Conservation (phyloP, 169 alveolate species). For the Cryptosporidium xiaoi region DNA sequence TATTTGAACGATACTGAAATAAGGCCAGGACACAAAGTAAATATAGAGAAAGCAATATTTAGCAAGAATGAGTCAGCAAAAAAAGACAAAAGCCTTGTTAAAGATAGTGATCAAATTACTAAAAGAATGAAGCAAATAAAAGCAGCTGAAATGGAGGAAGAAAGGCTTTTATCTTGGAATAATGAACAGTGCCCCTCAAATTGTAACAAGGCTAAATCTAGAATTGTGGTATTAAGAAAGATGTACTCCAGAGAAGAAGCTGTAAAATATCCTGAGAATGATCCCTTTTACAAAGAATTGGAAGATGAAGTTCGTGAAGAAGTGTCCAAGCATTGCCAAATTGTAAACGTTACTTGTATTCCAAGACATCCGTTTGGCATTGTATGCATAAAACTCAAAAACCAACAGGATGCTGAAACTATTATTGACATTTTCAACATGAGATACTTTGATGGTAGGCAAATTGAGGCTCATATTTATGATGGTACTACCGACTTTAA, state of each 20-base stretch:
- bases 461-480: constrained; percentile 80
- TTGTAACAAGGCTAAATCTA: not conserved
- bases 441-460: constrained; percentile 80
- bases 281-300: constrained; percentile 76
- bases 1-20: constrained; percentile 83
- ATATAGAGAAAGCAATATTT: constrained; percentile 78
- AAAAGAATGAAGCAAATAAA: constrained; percentile 42
- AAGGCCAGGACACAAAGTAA: constrained; percentile 80
- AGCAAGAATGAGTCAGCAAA: not conserved
- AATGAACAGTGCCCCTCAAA: constrained; percentile 34
- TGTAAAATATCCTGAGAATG: constrained; percentile 38
- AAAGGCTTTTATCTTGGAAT: constrained; percentile 66
- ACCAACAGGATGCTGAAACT: constrained; percentile 81
- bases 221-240: constrained; percentile 64
- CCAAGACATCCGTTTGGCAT: constrained; percentile 84
- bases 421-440: constrained; percentile 80
- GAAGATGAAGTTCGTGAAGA: constrained; percentile 78
- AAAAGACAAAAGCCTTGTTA: not conserved
- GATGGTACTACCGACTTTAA: constrained; percentile 87
- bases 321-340: constrained; percentile 48
- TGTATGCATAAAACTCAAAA: constrained; percentile 80
- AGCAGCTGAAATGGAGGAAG: constrained; percentile 74
- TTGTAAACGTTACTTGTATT: constrained; percentile 81
- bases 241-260: constrained; percentile 75
- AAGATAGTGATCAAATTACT: not conserved